These are phyloP conservation scores for Cephalotrichum gorgonifer DNA, from an alignment of 2,329 filamentous ascomycete genomes.

Conservation along the genomic window DNA sequence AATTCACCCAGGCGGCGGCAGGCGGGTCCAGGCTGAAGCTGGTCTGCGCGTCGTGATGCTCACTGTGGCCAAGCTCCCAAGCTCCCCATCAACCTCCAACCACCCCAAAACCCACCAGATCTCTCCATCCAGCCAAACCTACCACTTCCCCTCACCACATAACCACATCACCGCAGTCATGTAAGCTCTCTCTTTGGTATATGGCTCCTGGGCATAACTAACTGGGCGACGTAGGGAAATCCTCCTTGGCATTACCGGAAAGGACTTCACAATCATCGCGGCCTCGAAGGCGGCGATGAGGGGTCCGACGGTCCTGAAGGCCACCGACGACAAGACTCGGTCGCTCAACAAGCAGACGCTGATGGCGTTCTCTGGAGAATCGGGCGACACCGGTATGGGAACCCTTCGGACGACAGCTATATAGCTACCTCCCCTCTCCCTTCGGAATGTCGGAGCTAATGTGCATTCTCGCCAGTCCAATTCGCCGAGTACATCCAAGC, in stretches of 20 bases:
- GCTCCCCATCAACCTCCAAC: constrained; percentile 2
- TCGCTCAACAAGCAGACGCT: constrained; percentile 86
- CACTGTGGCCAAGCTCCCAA: neutral
- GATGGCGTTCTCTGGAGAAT: constrained; percentile 91
- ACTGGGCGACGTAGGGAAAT: constrained; percentile 65
- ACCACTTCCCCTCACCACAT: neutral
- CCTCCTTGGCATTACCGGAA: constrained; percentile 93
- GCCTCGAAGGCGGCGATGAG: constrained; percentile 98
- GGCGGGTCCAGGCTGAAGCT: constrained; percentile 28
- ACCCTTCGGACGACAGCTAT: constrained; percentile 2
- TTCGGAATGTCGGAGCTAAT: neutral
- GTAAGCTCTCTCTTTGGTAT: neutral
- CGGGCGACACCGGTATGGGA: constrained; percentile 76
- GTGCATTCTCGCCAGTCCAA: constrained; percentile 55
- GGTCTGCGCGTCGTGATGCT: constrained; percentile 22
- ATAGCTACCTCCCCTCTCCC: too few species aligned
- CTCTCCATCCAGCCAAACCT: neutral
- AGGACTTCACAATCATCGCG: constrained; percentile 97
- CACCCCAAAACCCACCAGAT: neutral
- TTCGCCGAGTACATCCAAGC: constrained; percentile 99
- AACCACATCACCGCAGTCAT: neutral
- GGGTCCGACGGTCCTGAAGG: constrained; percentile 91
- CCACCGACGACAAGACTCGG: constrained; percentile 92
- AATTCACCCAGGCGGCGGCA: constrained; percentile 9
- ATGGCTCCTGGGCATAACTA: neutral